Evolutionary conservation across 2,329 filamentous ascomycete genomes (phyloP).

Genomic region (Talaromyces rugulosus): DNA sequence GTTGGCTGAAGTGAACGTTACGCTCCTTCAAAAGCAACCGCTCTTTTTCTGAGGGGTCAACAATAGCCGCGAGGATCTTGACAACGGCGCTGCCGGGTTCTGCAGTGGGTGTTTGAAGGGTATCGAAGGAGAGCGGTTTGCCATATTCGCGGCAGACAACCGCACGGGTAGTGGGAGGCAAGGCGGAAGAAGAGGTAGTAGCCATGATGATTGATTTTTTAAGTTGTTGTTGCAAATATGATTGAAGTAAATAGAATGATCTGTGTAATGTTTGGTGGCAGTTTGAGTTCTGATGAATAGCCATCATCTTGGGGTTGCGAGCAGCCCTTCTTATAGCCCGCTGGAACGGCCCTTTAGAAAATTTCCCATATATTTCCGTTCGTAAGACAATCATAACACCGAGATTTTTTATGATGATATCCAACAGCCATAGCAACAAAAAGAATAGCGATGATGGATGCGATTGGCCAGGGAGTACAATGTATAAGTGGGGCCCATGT

Average conservation of each 20-base stretch:
- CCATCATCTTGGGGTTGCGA: not conserved
- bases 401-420: not conserved
- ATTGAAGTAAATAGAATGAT: not conserved
- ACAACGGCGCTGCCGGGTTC: slow-evolving; percentile 16
- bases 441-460: not conserved
- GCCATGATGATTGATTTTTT: slow-evolving; percentile 1
- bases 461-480: not conserved
- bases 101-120: slow-evolving; percentile 8
- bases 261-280: not conserved
- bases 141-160: slow-evolving; percentile 10
- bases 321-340: not conserved
- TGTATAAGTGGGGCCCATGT: not conserved
- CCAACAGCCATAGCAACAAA: not conserved
- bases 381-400: not conserved
- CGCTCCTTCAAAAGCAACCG: slow-evolving; percentile 7
- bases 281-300: not conserved
- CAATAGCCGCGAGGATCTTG: slow-evolving; percentile 10
- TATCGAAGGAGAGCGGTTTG: slow-evolving; percentile 9
- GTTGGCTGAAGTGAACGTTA: slow-evolving; percentile 12
- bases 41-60: slow-evolving; percentile 3
- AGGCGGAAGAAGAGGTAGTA: not conserved
- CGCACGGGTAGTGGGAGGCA: slow-evolving; percentile 11
- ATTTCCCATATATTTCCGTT: not conserved
- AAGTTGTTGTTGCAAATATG: not conserved
- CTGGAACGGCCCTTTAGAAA: not conserved